Evolutionary conservation across 306 rosid genomes (phyloP).

Genomic region (Prunus mongolica): DNA sequence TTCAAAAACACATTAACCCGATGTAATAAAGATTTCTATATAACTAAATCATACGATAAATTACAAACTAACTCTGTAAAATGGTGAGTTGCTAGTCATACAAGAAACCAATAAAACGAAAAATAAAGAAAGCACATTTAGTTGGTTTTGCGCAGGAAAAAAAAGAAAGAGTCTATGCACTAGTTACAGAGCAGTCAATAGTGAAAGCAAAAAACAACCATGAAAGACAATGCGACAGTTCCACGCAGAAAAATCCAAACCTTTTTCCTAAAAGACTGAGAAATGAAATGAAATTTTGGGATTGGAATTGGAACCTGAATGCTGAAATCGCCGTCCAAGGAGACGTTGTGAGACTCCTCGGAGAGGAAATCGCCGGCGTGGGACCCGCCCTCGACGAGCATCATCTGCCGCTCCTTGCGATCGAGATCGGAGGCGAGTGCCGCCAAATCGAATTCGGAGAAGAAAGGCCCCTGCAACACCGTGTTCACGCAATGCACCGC

Average conservation of each 20-base stretch:
- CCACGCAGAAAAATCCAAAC: not conserved
- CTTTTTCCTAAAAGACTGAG: not conserved
- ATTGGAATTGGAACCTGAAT: conserved; percentile 63
- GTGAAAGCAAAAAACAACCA: not conserved
- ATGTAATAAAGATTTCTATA: not conserved
- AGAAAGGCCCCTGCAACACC: conserved; percentile 86
- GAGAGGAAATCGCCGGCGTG: conserved; percentile 67
- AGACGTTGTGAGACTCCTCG: conserved; percentile 87
- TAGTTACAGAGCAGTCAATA: not conserved
- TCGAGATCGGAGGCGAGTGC: conserved; percentile 97
- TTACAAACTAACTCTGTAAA: not conserved
- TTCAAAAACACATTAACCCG: not conserved
- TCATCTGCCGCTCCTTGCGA: conserved; percentile 77
- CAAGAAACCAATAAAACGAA: too few relatives aligned
- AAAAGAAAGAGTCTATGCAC: not conserved
- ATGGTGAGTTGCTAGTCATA: too few relatives aligned
- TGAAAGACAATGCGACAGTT: not conserved
- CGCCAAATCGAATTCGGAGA: conserved; percentile 96
- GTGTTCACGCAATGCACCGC: conserved; percentile 97
- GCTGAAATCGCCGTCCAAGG: conserved; percentile 94
- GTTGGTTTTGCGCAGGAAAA: not conserved
- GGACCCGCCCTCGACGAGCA: conserved; percentile 44
- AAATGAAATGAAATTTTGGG: not conserved
- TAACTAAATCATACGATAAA: not conserved
- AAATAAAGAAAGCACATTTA: not conserved